A percentile compares a stretch with the other conserved stretches of the same genome.
These are phyloP conservation scores for Pouteria campechiana DNA, from an alignment of 179 eudicot species.

Conservation along the genomic window DNA sequence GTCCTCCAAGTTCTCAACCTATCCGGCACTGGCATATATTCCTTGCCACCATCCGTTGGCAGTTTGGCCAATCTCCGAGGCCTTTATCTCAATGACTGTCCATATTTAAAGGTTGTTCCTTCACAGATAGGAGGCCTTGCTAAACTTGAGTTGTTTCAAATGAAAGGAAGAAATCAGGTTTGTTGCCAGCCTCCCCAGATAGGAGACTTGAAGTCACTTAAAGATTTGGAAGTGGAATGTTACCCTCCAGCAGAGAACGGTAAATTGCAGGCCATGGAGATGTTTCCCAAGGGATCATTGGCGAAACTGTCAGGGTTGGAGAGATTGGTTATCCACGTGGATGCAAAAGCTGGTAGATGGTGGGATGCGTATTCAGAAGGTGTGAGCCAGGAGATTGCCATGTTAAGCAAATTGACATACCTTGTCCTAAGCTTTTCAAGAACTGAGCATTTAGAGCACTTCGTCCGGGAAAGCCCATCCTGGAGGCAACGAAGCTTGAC, in stretches of 20 bases:
- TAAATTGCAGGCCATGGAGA: too few species aligned
- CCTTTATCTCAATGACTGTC: constrained; percentile 13
- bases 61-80: constrained; percentile 14
- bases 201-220: constrained; percentile 8
- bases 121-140: constrained; percentile 13
- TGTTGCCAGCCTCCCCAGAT: constrained; percentile 13
- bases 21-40: constrained; percentile 20
- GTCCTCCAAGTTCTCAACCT: constrained; percentile 18
- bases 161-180: constrained; percentile 20
- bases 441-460: constrained; percentile 5
- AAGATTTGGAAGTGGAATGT: constrained; percentile 13
- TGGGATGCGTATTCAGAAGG: constrained; percentile 11
- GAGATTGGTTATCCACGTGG: constrained; percentile 13
- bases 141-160: constrained; percentile 22
- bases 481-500: constrained; percentile 5
- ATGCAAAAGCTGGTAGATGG: constrained; percentile 25
- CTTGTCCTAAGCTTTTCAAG: constrained; percentile 16
- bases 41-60: constrained; percentile 21
- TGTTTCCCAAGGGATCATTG: constrained; percentile 10
- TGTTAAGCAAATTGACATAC: constrained; percentile 7
- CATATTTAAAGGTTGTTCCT: constrained; percentile 13
- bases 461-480: constrained; percentile 9
- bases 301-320: constrained; percentile 2
- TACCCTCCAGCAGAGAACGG: too few species aligned
- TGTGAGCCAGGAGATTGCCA: constrained; percentile 11